Base-by-base conservation (phyloP, 2,329 filamentous ascomycete genomes). In the Claviceps citrina region DNA sequence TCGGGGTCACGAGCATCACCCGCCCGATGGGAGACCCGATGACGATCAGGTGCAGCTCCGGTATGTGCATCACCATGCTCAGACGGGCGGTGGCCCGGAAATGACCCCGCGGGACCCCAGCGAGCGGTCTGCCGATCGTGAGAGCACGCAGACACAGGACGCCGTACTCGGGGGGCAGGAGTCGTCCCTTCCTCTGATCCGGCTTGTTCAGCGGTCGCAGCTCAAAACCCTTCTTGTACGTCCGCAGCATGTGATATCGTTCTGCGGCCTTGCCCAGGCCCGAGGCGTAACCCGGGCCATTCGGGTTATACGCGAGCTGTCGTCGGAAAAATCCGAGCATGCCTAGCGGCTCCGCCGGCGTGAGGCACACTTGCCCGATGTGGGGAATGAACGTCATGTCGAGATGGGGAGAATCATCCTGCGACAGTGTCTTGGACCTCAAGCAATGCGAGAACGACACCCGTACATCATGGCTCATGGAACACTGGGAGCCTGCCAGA, bases 11-110 rank as follows among this genome's bases (percentile, higher is more conserved):
- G 1, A 89, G 60, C 1, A 71, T 67, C 0, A 76, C 80, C 7
- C 75, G 68, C 0, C 83, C 83, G 36, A 69, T 70, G n/a, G 76
- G 69, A 9, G 76, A 78, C 0, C 70, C 83, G 1, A 79, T 61
- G 3, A 84, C 63, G 7, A 86, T 70, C 12, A 86, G 62, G n/a
- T 68, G 78, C 1, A 91, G 63, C 48, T 83, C 76, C 0, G 79
- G 78, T 1, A 87, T 73, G 38, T 77, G 67, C 0, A 69, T 60
- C 28, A 75, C 58, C 66, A 82, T 75, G 57, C 70, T 78, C 18
- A 84, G 45, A 33, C 46, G 51, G 40, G 51, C 63, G 39, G 53
- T 64, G 9, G 51, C 54, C 24, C 57, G 47, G 37, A 63, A 62
- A 27, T 53, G 49, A 1, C 45, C 43, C 12, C 46, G 42, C 13